Percentiles rank a stretch among this genome's conserved stretches.
Conservation (phyloP, 179 eudicot species). For the Beta corolliflora region DNA sequence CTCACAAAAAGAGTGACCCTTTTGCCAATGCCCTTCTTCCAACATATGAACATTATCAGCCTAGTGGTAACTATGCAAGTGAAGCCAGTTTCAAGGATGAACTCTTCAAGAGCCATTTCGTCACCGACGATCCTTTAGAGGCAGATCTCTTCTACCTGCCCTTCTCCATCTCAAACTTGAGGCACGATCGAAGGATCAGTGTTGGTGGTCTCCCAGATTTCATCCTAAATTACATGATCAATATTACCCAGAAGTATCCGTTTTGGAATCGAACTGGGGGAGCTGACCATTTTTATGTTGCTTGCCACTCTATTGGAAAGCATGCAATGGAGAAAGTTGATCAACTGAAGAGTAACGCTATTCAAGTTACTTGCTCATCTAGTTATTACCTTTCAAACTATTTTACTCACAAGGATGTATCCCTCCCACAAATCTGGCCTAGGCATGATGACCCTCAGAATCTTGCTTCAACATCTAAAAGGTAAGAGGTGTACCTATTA, state of each 20-base stretch:
- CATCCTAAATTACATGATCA: slow-evolving; percentile 49
- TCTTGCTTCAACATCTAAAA: slow-evolving; percentile 46
- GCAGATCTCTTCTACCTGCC: slow-evolving; percentile 88
- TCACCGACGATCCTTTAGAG: slow-evolving; percentile 58
- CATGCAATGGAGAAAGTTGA: slow-evolving; percentile 66
- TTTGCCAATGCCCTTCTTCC: slow-evolving; percentile 76
- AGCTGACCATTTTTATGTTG: slow-evolving; percentile 82
- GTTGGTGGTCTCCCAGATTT: slow-evolving; percentile 66
- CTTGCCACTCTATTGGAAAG: slow-evolving; percentile 83
- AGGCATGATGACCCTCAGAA: slow-evolving; percentile 46
- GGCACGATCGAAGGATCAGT: slow-evolving; percentile 67
- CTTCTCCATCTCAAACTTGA: slow-evolving; percentile 72
- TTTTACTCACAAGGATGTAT: slow-evolving; percentile 77
- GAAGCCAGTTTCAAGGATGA: slow-evolving; percentile 77
- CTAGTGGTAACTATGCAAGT: slow-evolving; percentile 90
- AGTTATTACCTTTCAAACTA: slow-evolving; percentile 72
- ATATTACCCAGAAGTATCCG: slow-evolving; percentile 53
- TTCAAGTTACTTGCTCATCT: slow-evolving; percentile 87
- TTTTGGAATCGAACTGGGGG: slow-evolving; percentile 83
- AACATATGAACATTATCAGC: slow-evolving; percentile 40
- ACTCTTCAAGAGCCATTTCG: slow-evolving; percentile 62
- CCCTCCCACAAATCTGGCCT: slow-evolving; percentile 95
- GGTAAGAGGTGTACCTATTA: slow-evolving; percentile 35
- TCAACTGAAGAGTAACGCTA: slow-evolving; percentile 67
- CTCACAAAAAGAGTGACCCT: slow-evolving; percentile 57